phyloP scores from a whole-genome alignment of 129 eudicot species.

The Centella asiatica region DNA sequence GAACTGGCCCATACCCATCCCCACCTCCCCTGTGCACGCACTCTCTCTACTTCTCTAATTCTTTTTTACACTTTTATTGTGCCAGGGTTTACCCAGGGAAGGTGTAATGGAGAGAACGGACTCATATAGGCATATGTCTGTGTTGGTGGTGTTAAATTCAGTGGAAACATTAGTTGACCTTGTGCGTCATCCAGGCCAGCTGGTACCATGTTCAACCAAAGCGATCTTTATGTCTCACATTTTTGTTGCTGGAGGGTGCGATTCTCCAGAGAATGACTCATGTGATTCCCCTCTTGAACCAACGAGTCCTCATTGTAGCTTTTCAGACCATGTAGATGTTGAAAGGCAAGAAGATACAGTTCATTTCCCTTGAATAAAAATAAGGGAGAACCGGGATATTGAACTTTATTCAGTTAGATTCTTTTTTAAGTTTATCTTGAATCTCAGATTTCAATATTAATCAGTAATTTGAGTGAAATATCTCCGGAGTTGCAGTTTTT shows the following conservation, averaged over 20 bases:
- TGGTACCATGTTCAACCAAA: constrained; percentile 74
- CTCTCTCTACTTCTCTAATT: background rate
- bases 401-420: background rate
- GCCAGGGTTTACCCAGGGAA: constrained; percentile 62
- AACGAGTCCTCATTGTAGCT: constrained; percentile 82
- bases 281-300: constrained; percentile 96
- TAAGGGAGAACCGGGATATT: background rate
- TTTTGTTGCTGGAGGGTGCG: constrained; percentile 89
- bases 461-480: too few species aligned
- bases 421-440: too few species aligned
- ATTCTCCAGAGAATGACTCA: constrained; percentile 95
- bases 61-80: constrained; percentile 6
- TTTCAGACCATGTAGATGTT: constrained; percentile 60
- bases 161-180: constrained; percentile 82
- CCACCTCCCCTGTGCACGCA: background rate
- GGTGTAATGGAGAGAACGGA: constrained; percentile 53
- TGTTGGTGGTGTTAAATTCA: constrained; percentile 62
- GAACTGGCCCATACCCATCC: too few species aligned
- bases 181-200: constrained; percentile 90
- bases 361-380: background rate
- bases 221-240: constrained; percentile 82
- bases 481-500: too few species aligned
- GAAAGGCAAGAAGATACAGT: constrained; percentile 48
- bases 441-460: too few species aligned
- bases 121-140: constrained; percentile 59